Percentiles rank a stretch among this genome's conserved stretches.
Evolutionary conservation across 2,329 filamentous ascomycete species (phyloP).

Genomic region (Trichoderma brevicompactum): DNA sequence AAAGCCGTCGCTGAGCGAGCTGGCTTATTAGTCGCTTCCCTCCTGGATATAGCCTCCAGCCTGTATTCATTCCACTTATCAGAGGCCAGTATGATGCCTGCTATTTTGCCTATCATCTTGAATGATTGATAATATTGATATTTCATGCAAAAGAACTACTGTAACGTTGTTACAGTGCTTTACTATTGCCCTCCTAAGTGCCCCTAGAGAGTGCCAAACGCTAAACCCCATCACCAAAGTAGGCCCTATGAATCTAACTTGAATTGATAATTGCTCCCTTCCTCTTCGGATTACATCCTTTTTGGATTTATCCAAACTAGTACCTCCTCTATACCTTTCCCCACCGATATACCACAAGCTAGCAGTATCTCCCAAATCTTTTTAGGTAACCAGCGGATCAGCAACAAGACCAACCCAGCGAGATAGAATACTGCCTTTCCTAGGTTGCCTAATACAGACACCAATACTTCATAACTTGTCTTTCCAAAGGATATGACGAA

Average conservation of each 20-base stretch:
- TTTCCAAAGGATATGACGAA: conserved; percentile 36
- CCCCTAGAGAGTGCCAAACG: background rate
- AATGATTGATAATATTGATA: no score
- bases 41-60: background rate
- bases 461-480: conserved; percentile 37
- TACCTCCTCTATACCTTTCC: conserved; percentile 43
- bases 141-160: no score
- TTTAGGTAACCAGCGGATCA: conserved; percentile 42
- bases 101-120: background rate
- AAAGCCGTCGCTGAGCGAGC: conserved; percentile 21
- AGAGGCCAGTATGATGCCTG: background rate
- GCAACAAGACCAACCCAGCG: conserved; percentile 35
- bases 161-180: no score
- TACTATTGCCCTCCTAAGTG: no score
- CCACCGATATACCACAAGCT: conserved; percentile 39
- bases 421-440: conserved; percentile 39
- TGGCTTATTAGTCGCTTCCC: background rate
- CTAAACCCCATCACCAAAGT: background rate
- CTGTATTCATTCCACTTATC: background rate
- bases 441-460: conserved; percentile 39
- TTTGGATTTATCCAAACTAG: conserved; percentile 31
- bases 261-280: background rate
- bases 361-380: conserved; percentile 41
- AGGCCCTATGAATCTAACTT: background rate
- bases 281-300: background rate